Base-by-base conservation (phyloP, 2,329 filamentous ascomycete genomes). In the Pseudocercospora cruenta region DNA sequence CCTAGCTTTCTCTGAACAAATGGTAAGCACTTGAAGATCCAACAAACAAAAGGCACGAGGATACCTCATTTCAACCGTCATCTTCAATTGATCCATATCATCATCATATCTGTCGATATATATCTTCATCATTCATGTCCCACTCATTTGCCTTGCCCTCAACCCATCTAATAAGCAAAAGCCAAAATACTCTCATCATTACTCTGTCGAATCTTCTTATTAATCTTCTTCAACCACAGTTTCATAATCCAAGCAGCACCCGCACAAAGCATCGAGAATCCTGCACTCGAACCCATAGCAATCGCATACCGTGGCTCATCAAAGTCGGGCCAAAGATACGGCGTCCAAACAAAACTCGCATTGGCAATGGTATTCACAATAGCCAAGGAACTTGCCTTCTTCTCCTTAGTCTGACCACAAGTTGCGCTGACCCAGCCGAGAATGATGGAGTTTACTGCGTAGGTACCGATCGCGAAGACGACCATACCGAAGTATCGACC, bases 281-380 rank as follows among this genome's bases (percentile, higher is more conserved):
- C 77, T 1, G 82, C 81, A 4, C 80, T 81, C 14, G 82, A 80
- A 0, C 78, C 79, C 58, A 84, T 82, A 3, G 80, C 81, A 14
- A 79, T 80, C 0, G 75, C 77, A 65, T 84, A 85, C 22, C 81
- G 76, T 0, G 83, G 83, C 39, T 73, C 76, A 62, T 84, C 82
- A 8, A 67, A 78, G 22, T 79, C 78, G 4, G 82, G 82, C 82
- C 82, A 85, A 3, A 85, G 74, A 67, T 84, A 84, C 39, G 82
- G 81, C n/a, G 82, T 82, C 70, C 83, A 85, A 53, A 85, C 82
- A 70, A 83, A 84, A 1, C 79, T 80, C 14, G 82, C 81, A 69
- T 82, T 82, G 24, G 80, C 81, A 24, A 82, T 79, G 0, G 82
- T 82, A 24, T 83, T 85, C 4, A 83, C 83, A 73, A 85, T 82